phyloP scores from a whole-genome alignment of 2,329 filamentous ascomycete genomes.

The Karstenula rhodostoma region DNA sequence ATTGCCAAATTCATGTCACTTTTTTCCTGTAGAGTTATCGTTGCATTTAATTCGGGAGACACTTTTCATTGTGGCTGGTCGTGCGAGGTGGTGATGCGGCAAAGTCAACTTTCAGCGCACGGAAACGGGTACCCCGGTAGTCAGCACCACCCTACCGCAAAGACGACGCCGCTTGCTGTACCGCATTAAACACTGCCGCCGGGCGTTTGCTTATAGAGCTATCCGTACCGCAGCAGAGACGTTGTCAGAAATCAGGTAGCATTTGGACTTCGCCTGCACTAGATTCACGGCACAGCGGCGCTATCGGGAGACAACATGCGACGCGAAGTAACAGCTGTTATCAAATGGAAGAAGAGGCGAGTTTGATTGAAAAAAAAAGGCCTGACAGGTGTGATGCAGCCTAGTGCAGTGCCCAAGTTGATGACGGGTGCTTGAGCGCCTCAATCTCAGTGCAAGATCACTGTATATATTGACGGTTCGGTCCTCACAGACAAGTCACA shows the following conservation, averaged over 20 bases:
- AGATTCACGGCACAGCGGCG: not conserved
- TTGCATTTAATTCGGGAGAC: too few species aligned
- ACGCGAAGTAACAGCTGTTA: not conserved
- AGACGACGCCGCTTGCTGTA: not conserved
- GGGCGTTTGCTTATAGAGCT: constrained; percentile 1
- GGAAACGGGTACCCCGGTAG: not conserved
- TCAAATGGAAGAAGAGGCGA: not conserved
- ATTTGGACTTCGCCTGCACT: too few species aligned
- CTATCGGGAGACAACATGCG: not conserved
- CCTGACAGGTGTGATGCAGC: too few species aligned
- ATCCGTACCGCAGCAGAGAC: too few species aligned
- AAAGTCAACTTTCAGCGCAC: not conserved
- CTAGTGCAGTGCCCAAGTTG: too few species aligned
- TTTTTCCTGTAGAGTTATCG: too few species aligned
- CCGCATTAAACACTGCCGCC: not conserved
- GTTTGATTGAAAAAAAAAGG: too few species aligned
- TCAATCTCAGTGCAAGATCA: not conserved
- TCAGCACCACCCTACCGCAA: not conserved
- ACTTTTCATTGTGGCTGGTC: too few species aligned
- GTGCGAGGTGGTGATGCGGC: not conserved
- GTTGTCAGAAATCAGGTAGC: too few species aligned
- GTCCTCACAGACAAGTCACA: not conserved
- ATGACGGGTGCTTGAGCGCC: too few species aligned
- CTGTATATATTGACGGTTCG: not conserved
- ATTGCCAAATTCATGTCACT: too few species aligned